A percentile compares a stretch with the other conserved stretches of the same genome.
Conservation (phyloP, 2,329 filamentous ascomycete genomes). For the Penicillium paneum region DNA sequence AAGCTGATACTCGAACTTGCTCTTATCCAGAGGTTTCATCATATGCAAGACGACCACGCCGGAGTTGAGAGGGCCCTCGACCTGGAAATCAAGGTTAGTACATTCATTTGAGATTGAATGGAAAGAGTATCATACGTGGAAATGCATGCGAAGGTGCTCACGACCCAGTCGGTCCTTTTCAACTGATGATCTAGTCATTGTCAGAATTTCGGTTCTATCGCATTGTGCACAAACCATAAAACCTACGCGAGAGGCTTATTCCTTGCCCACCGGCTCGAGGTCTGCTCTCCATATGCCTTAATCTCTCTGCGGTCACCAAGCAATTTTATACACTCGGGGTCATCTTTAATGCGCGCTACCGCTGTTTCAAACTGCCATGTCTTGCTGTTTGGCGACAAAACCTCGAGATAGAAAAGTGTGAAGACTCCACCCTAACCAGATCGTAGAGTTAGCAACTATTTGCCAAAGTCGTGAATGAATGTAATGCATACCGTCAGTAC, state of each 20-base stretch:
- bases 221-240: not conserved
- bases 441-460: not conserved
- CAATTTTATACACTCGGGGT: constrained; percentile 66
- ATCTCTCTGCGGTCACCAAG: constrained; percentile 75
- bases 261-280: constrained; percentile 74
- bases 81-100: constrained; percentile 45
- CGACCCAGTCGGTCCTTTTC: constrained; percentile 70
- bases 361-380: constrained; percentile 85
- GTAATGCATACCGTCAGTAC: constrained; percentile 63
- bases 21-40: constrained; percentile 61
- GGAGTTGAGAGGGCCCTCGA: constrained; percentile 71
- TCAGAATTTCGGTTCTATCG: not conserved
- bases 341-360: constrained; percentile 71
- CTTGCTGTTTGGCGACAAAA: constrained; percentile 81
- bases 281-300: constrained; percentile 75
- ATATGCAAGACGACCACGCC: constrained; percentile 77
- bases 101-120: no score
- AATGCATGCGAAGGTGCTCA: constrained; percentile 80
- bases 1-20: constrained; percentile 73
- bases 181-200: constrained; percentile 55
- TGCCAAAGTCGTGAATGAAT: not conserved
- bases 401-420: constrained; percentile 75
- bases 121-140: constrained; percentile 59
- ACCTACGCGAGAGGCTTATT: constrained; percentile 55
- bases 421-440: constrained; percentile 64